Base-by-base conservation (phyloP, 371 early-diverging fungal genomes). In the Apophysomyces ossiformis region DNA sequence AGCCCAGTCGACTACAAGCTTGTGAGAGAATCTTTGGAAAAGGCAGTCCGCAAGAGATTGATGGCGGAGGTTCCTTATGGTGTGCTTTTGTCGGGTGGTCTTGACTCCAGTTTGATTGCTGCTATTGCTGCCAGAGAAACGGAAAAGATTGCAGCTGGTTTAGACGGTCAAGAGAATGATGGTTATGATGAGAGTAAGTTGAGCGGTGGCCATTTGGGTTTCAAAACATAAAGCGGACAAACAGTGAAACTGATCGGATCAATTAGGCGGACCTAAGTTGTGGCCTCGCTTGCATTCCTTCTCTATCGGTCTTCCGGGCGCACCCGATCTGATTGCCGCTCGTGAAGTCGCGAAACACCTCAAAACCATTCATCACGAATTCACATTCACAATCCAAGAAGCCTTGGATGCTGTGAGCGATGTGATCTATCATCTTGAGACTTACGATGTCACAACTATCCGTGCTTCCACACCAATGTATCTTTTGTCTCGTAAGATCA, bases 401-500 rank as follows among this genome's bases (percentile, higher is more conserved):
- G 98, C 96, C 41, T 79, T 95, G 58, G 98, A 98, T 79, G 96
- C 98, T 46, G 86, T 98, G 35, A 87, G 85, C 58, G 98, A 98
- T 78, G 96, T 98, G 60, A 92, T 98, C 72, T 92, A 94, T 72
- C 97, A 98, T 69, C 81, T 98, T 47, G 98, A 98, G 81, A 97
- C 97, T 1, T 98, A 98, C 75, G 98, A 98, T 77, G 98, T 98
- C n/a, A 98, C 98, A 16, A 97, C 98, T 32, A 89, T 97, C 73
- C 92, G 98, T 58, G 98, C 98, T 6, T 93, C 93, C 32, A 98
- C 98, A 1, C 98, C 98, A 60, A 97, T 98, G 98, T 97, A 96
- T 81, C 88, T 97, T 41, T 79, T 97, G 56, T 91, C 93, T 60
- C 89, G 98, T 66, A 95, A 95, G 84, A 96, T 98, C 87, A 98